Evolutionary conservation across 352 stramenopile species (phyloP).

Genomic region (Phytophthora constricta): DNA sequence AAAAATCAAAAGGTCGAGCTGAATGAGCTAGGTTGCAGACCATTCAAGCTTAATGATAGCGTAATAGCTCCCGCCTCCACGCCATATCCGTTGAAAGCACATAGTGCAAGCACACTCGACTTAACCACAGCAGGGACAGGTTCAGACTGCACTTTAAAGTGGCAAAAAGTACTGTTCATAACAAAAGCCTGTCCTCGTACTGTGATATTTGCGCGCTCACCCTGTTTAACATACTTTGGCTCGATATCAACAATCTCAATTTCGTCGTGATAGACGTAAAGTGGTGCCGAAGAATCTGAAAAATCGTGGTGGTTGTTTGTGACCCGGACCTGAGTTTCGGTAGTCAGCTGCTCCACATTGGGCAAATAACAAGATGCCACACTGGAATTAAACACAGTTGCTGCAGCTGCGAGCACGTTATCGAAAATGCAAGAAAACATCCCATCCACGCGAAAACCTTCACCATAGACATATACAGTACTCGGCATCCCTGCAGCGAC

Average conservation of each 20-base stretch:
- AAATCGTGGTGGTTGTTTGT: constrained; percentile 5
- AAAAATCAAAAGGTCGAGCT: constrained; percentile 21
- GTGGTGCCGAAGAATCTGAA: constrained; percentile 2
- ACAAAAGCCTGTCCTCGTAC: constrained; percentile 36
- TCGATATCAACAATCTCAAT: constrained; percentile 25
- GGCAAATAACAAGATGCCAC: constrained; percentile 5
- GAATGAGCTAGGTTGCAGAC: constrained; percentile 5
- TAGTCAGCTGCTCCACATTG: background rate
- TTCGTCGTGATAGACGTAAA: constrained; percentile 6
- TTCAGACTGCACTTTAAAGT: constrained; percentile 22
- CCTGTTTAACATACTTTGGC: constrained; percentile 27
- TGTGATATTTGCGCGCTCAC: constrained; percentile 34
- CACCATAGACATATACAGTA: constrained; percentile 4
- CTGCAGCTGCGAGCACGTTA: background rate
- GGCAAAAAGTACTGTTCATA: constrained; percentile 33
- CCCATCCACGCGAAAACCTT: constrained; percentile 9
- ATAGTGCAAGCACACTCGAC: constrained; percentile 25
- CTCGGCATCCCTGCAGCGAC: background rate
- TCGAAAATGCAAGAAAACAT: constrained; percentile 15
- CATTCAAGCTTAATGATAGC: constrained; percentile 26
- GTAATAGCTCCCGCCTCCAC: constrained; percentile 11
- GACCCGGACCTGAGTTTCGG: background rate
- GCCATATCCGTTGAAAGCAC: constrained; percentile 18
- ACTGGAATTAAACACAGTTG: constrained; percentile 7
- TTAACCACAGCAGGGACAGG: constrained; percentile 20